Base-by-base conservation (phyloP, 345 rosid genomes). In the Salix brachista region DNA sequence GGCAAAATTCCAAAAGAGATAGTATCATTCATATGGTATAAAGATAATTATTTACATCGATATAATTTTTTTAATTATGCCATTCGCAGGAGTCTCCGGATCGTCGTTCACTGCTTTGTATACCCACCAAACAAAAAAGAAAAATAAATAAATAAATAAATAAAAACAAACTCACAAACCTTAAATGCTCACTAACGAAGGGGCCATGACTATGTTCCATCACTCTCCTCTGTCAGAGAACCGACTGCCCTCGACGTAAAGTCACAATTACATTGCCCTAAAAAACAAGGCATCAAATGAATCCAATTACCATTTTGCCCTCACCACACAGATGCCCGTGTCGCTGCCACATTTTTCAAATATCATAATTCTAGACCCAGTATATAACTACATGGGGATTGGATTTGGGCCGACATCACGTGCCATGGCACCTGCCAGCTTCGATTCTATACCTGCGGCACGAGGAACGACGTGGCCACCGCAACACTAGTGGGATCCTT, bases 401-500 rank as follows among this genome's bases (percentile, higher is more conserved):
- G 5, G 16, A 69, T 26, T 10, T 58, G 60, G 60, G 21, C 62
- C 26, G 62, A 3, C 62, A 58, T n/a, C 62, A 58, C 28, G 28
- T 56, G 28, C 58, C 41, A 65, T 50, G 75, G 17, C 80, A 65
- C 67, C 36, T 78, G 72, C 36, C 12, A 36, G 39, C 12, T 23
- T 25, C 16, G 23, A 23, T 58, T 23, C 64, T 46, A 85, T 19
- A 76, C 75, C 23, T 72, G 82, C 0, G 90, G 87, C 62, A 84
- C 16, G 71, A 84, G 80, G 30, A 88, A 76, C 84, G 97, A 78
- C 70, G 91, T 32, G 84, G 91, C 81, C 2, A 83, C 90, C 2
- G 91, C 87, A 1, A 89, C 90, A 56, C 90, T 87, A 1, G 85
- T 79, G 17, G 84, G 87, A 70, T 84, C 90, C 66, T 84, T 85